Evolutionary conservation across 352 stramenopile species (phyloP), one percentile per base, ranked within the genome.

Genomic region (Phytopythium kandeliae): DNA sequence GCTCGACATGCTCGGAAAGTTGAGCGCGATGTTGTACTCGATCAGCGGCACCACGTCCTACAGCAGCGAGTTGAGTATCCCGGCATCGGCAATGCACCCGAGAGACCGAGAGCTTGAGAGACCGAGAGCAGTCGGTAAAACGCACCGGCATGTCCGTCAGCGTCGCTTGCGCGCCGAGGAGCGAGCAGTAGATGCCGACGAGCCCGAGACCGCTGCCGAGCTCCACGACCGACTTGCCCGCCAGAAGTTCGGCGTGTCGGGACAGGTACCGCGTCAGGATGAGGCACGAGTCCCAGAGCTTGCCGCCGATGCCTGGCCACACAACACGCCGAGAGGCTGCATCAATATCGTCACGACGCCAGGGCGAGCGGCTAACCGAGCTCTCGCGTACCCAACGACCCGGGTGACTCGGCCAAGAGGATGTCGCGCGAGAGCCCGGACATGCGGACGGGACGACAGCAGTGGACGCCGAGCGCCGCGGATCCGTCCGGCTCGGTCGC

Each of bases 221-320:
- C 49, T 92, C 81, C 13, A 92, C 60, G 16, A 86, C 78, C 43
- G 56, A 58, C 56, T 87, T 82, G 22, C 42, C 45, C 8, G 48
- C 31, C 12, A 83, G 35, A 46, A 89, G 19, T 11, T 74, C 58
- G 21, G 57, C 55, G 17, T 79, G 56, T 6, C 56, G 52, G 19
- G 67, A 52, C 21, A 92, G 47, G 57, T 88, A 90, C 19, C 65
- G 63, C 9, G 75, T 88, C 47, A 92, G 57, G 17, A 92, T 74
- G 26, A 92, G 64, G 22, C 78, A 86, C 47, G 78, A 90, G 60
- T 92, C 81, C 81, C 81, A 92, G 16, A 92, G 54, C 53, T 92
- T 92, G n/a, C 80, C 80, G 36, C 73, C 80, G 51, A 92, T 92
- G 22, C 80, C 73, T 84, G 48, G 38, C n/a, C 8, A 28, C 28